phyloP scores from a whole-genome alignment of 129 eudicot genomes.

The Flaveria linearis region DNA sequence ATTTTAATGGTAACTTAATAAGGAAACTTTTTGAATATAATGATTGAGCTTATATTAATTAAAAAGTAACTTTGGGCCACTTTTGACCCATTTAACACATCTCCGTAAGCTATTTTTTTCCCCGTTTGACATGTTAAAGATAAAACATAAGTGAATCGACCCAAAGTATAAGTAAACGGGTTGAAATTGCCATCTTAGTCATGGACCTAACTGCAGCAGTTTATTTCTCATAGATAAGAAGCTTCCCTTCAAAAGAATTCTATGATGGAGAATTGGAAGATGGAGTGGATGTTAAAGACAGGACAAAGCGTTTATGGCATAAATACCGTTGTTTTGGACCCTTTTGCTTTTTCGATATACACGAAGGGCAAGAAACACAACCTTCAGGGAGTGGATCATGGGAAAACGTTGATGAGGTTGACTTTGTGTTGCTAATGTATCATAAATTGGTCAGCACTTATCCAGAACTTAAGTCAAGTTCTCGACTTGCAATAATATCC shows the following conservation, averaged over 20 bases:
- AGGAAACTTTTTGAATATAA: neutral
- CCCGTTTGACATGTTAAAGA: neutral
- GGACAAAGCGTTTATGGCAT: conserved; percentile 85
- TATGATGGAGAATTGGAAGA: conserved; percentile 78
- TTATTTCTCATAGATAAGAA: conserved; percentile 62
- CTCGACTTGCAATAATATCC: conserved; percentile 80
- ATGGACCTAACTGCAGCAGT: conserved; percentile 15
- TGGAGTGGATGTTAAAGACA: conserved; percentile 66
- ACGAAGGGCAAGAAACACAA: conserved; percentile 74
- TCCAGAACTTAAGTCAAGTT: conserved; percentile 86
- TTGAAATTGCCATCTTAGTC: neutral
- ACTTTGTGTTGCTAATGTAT: conserved; percentile 77
- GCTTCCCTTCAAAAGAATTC: conserved; percentile 87
- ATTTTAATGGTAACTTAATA: neutral
- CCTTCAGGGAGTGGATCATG: conserved; percentile 73
- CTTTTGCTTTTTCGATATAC: conserved; percentile 85
- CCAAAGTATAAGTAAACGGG: neutral
- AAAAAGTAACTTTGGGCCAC: neutral
- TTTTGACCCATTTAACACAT: neutral
- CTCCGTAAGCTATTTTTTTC: neutral
- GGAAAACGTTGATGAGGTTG: conserved; percentile 84
- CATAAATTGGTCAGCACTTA: conserved; percentile 60
- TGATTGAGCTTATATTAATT: neutral
- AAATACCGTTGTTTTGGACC: conserved; percentile 86
- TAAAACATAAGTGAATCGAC: neutral